A percentile compares a stretch with the other conserved stretches of the same genome.
phyloP scores from a whole-genome alignment of 73 alveolate genomes.

The Stentor roeselii region DNA sequence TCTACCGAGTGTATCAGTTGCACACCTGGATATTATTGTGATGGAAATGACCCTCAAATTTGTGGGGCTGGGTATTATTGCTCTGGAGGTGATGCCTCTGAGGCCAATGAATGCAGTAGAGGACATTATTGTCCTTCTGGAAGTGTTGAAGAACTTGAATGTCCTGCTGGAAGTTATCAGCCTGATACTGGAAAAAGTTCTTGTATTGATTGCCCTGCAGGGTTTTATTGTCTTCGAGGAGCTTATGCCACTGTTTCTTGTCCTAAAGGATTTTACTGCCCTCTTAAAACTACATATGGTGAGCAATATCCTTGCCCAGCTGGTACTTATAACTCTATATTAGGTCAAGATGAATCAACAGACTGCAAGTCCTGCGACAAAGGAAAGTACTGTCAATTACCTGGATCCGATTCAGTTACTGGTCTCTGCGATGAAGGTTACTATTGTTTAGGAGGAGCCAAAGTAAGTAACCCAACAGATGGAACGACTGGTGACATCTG shows the following conservation, averaged over 20 bases:
- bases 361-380: conserved; percentile 33
- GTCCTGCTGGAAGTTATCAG: conserved; percentile 44
- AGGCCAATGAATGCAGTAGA: neutral
- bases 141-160: conserved; percentile 19
- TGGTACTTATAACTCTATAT: conserved; percentile 43
- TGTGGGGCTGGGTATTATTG: conserved; percentile 63
- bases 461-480: conserved; percentile 29
- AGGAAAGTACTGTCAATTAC: conserved; percentile 51
- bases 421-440: conserved; percentile 46
- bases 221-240: conserved; percentile 15
- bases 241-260: conserved; percentile 27
- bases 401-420: conserved; percentile 34
- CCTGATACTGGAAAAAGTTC: neutral
- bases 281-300: conserved; percentile 27
- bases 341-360: neutral
- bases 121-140: conserved; percentile 53
- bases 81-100: conserved; percentile 28
- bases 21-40: conserved; percentile 54
- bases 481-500: conserved; percentile 46
- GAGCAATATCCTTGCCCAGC: conserved; percentile 31
- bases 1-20: conserved; percentile 35
- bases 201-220: conserved; percentile 3
- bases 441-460: conserved; percentile 52
- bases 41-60: conserved; percentile 18
- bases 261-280: conserved; percentile 57